Base-by-base conservation (phyloP, 768 basidiomycete genomes). In the Tylopilus rubrobrunneus region DNA sequence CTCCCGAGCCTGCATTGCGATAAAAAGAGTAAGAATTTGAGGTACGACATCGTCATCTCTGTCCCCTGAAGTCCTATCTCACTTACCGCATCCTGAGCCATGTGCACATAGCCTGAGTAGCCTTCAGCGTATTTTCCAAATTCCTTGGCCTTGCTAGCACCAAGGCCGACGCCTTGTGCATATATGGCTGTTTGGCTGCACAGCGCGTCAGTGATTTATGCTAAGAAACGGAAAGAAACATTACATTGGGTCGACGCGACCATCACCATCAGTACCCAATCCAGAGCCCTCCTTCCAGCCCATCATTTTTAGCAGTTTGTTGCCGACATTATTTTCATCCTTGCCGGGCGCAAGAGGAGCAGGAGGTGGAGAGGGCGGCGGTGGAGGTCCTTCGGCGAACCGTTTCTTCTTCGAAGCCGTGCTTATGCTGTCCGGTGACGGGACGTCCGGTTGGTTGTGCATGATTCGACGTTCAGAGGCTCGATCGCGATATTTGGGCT, bases 291-390 rank as follows among this genome's bases (percentile, higher is more conserved):
- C 88, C 57, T 80, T 89, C 95, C 95, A 98, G 1, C 96, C 97
- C 95, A 98, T 98, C 83, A 96, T 95, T 69, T 92, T 92, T 57
- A 98, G 70, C 53, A 99, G 68, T 65, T 92, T 94, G 66, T 95
- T 95, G 7, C 97, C 97, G 11, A 92, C 81, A 61, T 98, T 98
- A 40, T 63, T 84, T 47, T 86, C 83, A 62, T 98, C 94, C 66
- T 90, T 75, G 6, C 83, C 89, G 6, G 86, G 89, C 60, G 86
- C 83, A 4, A 85, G 62, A 3, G 83, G 76, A 6, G 82, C 78
- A 9, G 83, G 82, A 1, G 87, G 82, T 0, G 87, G 83, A 1
- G 78, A 71, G 2, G 86, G 74, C 3, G 86, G 80, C 0, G 80
- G 74, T 0, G 82, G 77, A 0, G 85, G 86, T 1, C 83, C 85